Evolutionary conservation across 1,139 yeast genomes (phyloP), one percentile per base, ranked within the genome.

Genomic region (Trichomonascaceae sp.): DNA sequence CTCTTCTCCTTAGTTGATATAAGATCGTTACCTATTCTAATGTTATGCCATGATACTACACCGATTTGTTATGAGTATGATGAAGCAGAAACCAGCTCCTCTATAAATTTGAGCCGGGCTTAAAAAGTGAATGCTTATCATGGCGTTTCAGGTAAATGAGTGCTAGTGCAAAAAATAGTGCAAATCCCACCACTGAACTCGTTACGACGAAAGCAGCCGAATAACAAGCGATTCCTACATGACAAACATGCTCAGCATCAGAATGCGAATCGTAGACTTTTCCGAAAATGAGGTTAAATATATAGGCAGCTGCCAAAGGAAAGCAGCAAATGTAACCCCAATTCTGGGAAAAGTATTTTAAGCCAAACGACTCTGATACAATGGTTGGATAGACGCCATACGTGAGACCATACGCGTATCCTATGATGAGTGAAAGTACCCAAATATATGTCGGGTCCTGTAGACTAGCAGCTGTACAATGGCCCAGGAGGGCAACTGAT

Each of bases 341-440:
- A 36, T 87, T 77, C 36, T 88, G 84, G 49, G 89, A 83, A 66
- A 85, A 87, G 27, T 82, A 79, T 20, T 73, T 74, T 60, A 87
- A 77, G 30, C 89, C 89, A 70, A 86, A 87, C 12, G 80, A 72
- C 61, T 87, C 95, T 0, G 90, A 82, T 38, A 85, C 75, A 22
- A 86, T 80, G 0, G 89, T 83, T 0, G 96, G 96, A 66, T 81
- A 85, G 3, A 87, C 80, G 0, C 95, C 90, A 69, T 84, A 87
- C 43, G 83, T 73, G 43, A 85, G 76, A 1, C 96, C 96, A 69
- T 86, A 87, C 2, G 89, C 82, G 53, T 76, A 72, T 0, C 96
- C 96, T 56, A 83, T 77, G 2, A 80, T 61, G 30, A 77, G 67
- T 0, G 91, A 84, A 9, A 83, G 74, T 1, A 76, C 47, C 62